phyloP scores from a whole-genome alignment of 2,329 filamentous ascomycete species.

The Helminthosporium solani region DNA sequence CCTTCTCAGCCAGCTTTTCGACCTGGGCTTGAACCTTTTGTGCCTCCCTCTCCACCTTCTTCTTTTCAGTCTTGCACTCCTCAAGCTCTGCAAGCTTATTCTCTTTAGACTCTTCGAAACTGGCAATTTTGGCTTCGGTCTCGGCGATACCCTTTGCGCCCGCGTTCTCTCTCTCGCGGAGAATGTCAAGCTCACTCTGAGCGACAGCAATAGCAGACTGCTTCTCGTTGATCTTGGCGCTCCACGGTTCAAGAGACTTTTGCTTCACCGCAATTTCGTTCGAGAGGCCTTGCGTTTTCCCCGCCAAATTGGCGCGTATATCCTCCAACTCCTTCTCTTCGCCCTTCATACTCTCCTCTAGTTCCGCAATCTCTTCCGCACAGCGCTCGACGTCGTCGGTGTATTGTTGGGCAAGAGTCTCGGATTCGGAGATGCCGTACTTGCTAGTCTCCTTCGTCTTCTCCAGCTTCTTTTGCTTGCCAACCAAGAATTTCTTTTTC shows the following conservation, averaged over 20 bases:
- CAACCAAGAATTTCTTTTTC: slow-evolving; percentile 88
- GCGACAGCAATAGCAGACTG: slow-evolving; percentile 91
- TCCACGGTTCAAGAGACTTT: slow-evolving; percentile 94
- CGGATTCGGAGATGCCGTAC: slow-evolving; percentile 70
- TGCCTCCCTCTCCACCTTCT: slow-evolving; percentile 71
- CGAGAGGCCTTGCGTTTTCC: slow-evolving; percentile 92
- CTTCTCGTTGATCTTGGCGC: slow-evolving; percentile 94
- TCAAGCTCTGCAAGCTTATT: slow-evolving; percentile 74
- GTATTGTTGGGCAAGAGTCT: slow-evolving; percentile 76
- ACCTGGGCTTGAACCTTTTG: slow-evolving; percentile 71
- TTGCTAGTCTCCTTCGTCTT: slow-evolving; percentile 80
- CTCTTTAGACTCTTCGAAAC: slow-evolving; percentile 69
- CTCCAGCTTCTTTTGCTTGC: slow-evolving; percentile 93
- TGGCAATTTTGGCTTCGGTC: slow-evolving; percentile 72
- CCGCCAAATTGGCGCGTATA: slow-evolving; percentile 87
- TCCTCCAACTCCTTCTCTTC: slow-evolving; percentile 79
- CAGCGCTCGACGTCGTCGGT: slow-evolving; percentile 75
- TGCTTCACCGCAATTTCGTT: slow-evolving; percentile 91
- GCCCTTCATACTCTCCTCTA: slow-evolving; percentile 72
- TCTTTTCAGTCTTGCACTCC: slow-evolving; percentile 71
- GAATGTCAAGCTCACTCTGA: slow-evolving; percentile 89
- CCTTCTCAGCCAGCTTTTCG: slow-evolving; percentile 69
- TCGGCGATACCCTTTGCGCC: slow-evolving; percentile 83
- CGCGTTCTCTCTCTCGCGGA: slow-evolving; percentile 85
- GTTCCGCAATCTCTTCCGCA: slow-evolving; percentile 67